phyloP scores from a whole-genome alignment of 1,284 basidiomycete genomes.

The Neotropicomus parvogracilis region DNA sequence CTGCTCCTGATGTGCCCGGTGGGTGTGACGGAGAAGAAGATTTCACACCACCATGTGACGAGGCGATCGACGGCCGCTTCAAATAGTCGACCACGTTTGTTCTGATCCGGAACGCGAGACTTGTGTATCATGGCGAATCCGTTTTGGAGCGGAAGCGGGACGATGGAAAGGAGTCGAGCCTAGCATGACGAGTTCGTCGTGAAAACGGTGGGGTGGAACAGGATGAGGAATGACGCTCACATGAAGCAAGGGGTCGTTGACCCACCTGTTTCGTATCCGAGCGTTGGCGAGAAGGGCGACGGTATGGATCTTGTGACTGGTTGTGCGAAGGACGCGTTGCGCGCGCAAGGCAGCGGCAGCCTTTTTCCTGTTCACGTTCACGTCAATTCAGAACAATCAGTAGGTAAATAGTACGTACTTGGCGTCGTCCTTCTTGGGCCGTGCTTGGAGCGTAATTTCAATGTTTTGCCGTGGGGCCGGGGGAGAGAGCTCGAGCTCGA shows the following conservation, averaged over 20 bases:
- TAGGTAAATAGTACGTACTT: constrained; percentile 25
- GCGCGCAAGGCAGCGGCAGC: constrained; percentile 42
- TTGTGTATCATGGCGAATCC: constrained; percentile 79
- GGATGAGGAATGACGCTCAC: constrained; percentile 40
- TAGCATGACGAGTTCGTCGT: constrained; percentile 33
- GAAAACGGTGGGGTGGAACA: constrained; percentile 15
- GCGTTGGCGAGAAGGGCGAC: constrained; percentile 77
- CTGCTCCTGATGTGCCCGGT: constrained; percentile 68
- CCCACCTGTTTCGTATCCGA: constrained; percentile 76
- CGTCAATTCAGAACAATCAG: constrained; percentile 2
- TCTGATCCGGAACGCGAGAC: constrained; percentile 75
- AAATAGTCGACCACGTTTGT: constrained; percentile 80
- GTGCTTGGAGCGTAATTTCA: constrained; percentile 57
- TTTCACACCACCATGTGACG: constrained; percentile 77
- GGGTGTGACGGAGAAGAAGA: constrained; percentile 64
- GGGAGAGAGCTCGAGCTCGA: constrained; percentile 26
- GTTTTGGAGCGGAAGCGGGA: constrained; percentile 75
- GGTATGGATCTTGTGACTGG: constrained; percentile 86
- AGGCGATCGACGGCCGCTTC: constrained; percentile 74
- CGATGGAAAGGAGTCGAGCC: constrained; percentile 83
- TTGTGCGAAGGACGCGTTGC: constrained; percentile 71
- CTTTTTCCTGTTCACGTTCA: constrained; percentile 42
- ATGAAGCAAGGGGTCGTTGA: constrained; percentile 81
- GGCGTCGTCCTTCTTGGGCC: constrained; percentile 38
- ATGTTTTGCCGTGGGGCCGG: constrained; percentile 38